Percentiles rank a stretch among this genome's conserved stretches.
These are phyloP conservation scores for Bipolaris sorokiniana DNA, from an alignment of 2,329 filamentous ascomycete genomes.

Conservation along the genomic window DNA sequence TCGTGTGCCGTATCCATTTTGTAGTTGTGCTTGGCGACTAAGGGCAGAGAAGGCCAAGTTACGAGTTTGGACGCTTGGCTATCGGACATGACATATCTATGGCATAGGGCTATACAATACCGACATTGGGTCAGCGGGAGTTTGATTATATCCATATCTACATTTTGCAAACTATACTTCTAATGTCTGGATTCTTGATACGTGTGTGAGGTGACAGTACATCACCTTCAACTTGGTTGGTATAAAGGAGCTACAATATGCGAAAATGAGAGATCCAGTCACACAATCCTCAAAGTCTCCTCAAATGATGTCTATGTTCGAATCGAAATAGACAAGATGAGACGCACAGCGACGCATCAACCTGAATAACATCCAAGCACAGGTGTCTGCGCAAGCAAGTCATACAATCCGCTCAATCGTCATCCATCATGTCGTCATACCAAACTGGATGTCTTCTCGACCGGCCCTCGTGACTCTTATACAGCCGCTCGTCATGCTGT, in stretches of 20 bases:
- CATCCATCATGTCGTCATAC: constrained; percentile 40
- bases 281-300: not conserved
- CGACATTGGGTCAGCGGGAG: constrained; percentile 43
- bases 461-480: constrained; percentile 30
- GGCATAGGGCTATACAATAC: constrained; percentile 42
- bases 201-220: not conserved
- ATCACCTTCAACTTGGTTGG: not conserved
- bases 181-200: not conserved
- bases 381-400: constrained; percentile 7
- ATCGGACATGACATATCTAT: constrained; percentile 14
- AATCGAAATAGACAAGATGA: too few relatives aligned
- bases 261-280: not conserved
- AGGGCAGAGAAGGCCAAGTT: constrained; percentile 1
- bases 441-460: constrained; percentile 30
- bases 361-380: constrained; percentile 3
- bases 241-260: not conserved
- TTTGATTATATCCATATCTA: constrained; percentile 45
- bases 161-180: constrained; percentile 17
- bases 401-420: constrained; percentile 26
- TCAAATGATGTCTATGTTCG: too few relatives aligned
- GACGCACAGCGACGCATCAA: too few relatives aligned
- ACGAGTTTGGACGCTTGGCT: constrained; percentile 7
- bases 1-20: constrained; percentile 28
- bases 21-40: constrained; percentile 13
- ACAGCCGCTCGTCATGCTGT: constrained; percentile 47